A percentile compares a stretch with the other conserved stretches of the same genome.
Evolutionary conservation across 2,329 filamentous ascomycete species (phyloP).

Genomic region (Sclerotinia borealis): DNA sequence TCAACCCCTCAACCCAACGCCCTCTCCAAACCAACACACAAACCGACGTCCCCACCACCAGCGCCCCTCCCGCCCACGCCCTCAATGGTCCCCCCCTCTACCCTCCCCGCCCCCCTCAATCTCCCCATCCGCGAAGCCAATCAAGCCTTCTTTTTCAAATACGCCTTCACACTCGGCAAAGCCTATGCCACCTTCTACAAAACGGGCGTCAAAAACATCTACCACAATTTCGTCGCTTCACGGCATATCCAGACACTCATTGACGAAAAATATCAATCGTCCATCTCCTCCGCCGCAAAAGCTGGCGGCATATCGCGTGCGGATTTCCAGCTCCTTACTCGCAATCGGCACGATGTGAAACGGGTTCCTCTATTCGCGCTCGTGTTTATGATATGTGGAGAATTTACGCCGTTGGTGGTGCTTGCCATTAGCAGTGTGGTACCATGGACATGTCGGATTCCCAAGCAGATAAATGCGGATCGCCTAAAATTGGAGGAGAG

Average conservation of each 20-base stretch:
- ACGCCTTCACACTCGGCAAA: slow-evolving; percentile 47
- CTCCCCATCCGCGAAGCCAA: slow-evolving; percentile 50
- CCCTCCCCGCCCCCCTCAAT: slow-evolving; percentile 63
- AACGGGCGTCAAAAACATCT: slow-evolving; percentile 68
- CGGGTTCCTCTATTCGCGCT: slow-evolving; percentile 74
- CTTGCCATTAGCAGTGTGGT: slow-evolving; percentile 64
- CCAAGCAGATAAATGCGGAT: slow-evolving; percentile 60
- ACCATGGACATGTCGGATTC: slow-evolving; percentile 77
- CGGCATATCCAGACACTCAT: slow-evolving; percentile 43
- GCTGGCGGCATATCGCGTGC: slow-evolving; percentile 49
- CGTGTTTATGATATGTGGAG: slow-evolving; percentile 71
- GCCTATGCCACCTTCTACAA: slow-evolving; percentile 86
- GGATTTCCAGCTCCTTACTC: slow-evolving; percentile 62
- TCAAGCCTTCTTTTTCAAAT: slow-evolving; percentile 36
- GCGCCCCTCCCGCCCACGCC: slow-evolving; percentile 14
- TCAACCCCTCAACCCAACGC: slow-evolving; percentile 33
- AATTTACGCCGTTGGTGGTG: slow-evolving; percentile 78
- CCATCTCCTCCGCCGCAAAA: slow-evolving; percentile 30
- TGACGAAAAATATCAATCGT: slow-evolving; percentile 35
- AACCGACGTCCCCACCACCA: neutral
- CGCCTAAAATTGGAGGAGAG: slow-evolving; percentile 49
- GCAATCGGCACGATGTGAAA: slow-evolving; percentile 66
- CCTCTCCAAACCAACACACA: slow-evolving; percentile 35
- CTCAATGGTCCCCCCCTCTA: slow-evolving; percentile 71
- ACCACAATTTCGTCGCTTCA: slow-evolving; percentile 52